phyloP scores from a whole-genome alignment of 2,329 filamentous ascomycete species.

The Tolypocladium paradoxum region DNA sequence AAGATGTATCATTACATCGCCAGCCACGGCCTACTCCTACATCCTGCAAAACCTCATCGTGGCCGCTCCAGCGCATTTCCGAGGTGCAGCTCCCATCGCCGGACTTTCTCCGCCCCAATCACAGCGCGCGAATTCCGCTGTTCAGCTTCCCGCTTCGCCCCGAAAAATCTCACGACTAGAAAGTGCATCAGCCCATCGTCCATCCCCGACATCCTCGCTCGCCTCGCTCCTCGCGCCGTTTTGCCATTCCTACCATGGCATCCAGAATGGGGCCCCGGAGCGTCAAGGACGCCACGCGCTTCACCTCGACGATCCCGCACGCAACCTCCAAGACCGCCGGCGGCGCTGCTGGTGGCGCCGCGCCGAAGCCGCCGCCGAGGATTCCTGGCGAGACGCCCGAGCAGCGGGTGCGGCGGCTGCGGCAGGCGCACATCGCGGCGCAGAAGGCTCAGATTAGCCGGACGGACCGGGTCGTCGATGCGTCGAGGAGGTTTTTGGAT shows the following conservation, averaged over 20 bases:
- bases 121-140: slow-evolving; percentile 16
- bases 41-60: neutral
- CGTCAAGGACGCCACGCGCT: slow-evolving; percentile 71
- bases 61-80: neutral
- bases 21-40: neutral
- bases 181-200: slow-evolving; percentile 2
- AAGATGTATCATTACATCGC: neutral
- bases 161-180: slow-evolving; percentile 27
- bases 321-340: slow-evolving; percentile 50
- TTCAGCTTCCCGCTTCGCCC: slow-evolving; percentile 5
- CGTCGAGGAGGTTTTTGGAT: slow-evolving; percentile 40
- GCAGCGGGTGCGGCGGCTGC: slow-evolving; percentile 57
- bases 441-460: slow-evolving; percentile 45
- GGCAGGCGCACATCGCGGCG: slow-evolving; percentile 57
- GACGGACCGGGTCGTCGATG: slow-evolving; percentile 38
- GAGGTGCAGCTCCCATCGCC: slow-evolving; percentile 11
- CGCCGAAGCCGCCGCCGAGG: slow-evolving; percentile 16
- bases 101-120: slow-evolving; percentile 27
- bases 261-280: slow-evolving; percentile 47
- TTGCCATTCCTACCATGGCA: slow-evolving; percentile 20
- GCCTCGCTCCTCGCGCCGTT: neutral
- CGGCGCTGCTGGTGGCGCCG: slow-evolving; percentile 18
- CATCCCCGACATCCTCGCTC: neutral
- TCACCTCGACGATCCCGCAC: slow-evolving; percentile 43
- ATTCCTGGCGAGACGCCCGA: slow-evolving; percentile 50